Percentiles rank a stretch among this genome's conserved stretches.
Conservation (phyloP, 2,329 filamentous ascomycete genomes). For the Cucurbitaria berberidis region DNA sequence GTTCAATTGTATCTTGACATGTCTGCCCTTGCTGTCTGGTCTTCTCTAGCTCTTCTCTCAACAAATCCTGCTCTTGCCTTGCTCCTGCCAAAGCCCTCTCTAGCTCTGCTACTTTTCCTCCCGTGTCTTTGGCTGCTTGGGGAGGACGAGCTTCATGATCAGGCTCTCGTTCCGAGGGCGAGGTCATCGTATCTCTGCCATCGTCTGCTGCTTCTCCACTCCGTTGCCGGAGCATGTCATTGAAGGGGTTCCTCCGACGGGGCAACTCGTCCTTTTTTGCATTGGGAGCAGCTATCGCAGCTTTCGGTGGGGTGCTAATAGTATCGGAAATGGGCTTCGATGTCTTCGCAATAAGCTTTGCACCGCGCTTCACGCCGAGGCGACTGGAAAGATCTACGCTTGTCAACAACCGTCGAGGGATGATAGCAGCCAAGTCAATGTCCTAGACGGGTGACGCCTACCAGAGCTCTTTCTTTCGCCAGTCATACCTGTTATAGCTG, state of each 20-base stretch:
- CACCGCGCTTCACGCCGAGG: conserved; percentile 33
- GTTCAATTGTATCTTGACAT: conserved; percentile 27
- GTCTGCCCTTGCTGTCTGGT: conserved; percentile 25
- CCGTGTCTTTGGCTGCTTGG: conserved; percentile 9
- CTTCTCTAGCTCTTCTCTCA: conserved; percentile 35
- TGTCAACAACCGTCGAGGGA: conserved; percentile 2
- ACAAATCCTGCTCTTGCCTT: conserved; percentile 28
- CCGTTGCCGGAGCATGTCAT: conserved; percentile 36
- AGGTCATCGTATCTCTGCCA: background rate
- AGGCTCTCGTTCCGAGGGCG: conserved; percentile 2
- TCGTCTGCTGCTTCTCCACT: conserved; percentile 6
- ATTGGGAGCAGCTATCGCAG: conserved; percentile 33
- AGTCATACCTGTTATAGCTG: conserved; percentile 37
- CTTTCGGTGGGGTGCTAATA: conserved; percentile 41
- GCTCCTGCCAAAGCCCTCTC: conserved; percentile 34
- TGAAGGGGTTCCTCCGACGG: conserved; percentile 37
- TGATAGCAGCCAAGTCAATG: background rate
- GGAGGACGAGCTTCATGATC: background rate
- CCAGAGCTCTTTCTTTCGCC: conserved; percentile 40
- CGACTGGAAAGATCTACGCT: conserved; percentile 32
- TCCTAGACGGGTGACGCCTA: conserved; percentile 14
- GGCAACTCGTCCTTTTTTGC: conserved; percentile 40
- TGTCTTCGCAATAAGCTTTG: conserved; percentile 30
- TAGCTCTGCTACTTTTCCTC: conserved; percentile 31
- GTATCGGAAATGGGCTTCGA: conserved; percentile 27